A percentile compares a stretch with the other conserved stretches of the same genome.
These are phyloP conservation scores for Rhodotorula taiwanensis DNA, from an alignment of 768 basidiomycete genomes.

Conservation along the genomic window DNA sequence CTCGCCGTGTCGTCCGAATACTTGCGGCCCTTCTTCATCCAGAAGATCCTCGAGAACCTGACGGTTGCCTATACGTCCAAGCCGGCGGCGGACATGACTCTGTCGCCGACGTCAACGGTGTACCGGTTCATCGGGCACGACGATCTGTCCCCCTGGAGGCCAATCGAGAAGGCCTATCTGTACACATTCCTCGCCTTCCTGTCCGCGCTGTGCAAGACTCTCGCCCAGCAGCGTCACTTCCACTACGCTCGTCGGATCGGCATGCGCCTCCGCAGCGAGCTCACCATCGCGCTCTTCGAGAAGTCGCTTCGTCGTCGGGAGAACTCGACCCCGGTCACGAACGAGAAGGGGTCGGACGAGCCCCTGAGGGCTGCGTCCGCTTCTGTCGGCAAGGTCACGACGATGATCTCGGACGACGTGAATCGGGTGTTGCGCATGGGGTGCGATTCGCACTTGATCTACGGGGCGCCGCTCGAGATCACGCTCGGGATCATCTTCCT, in stretches of 20 bases:
- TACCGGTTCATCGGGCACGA: neutral
- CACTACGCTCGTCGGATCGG: constrained; percentile 33
- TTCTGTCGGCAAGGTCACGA: constrained; percentile 32
- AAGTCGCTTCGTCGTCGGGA: constrained; percentile 32
- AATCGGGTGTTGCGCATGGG: constrained; percentile 44
- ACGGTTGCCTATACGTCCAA: neutral
- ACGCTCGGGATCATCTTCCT: constrained; percentile 22
- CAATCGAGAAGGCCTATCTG: constrained; percentile 32
- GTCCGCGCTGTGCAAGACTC: constrained; percentile 14
- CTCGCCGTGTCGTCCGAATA: constrained; percentile 27
- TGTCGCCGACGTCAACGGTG: neutral
- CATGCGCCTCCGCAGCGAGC: constrained; percentile 27
- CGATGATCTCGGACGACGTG: constrained; percentile 52
- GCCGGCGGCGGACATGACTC: neutral
- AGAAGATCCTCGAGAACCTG: constrained; percentile 30
- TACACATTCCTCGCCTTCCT: constrained; percentile 30
- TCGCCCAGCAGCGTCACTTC: constrained; percentile 36
- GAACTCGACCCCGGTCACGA: neutral
- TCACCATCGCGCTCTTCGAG: constrained; percentile 30
- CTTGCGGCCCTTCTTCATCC: constrained; percentile 28
- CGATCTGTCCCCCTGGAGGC: neutral
- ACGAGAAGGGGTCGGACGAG: constrained; percentile 6
- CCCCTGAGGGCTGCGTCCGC: constrained; percentile 31
- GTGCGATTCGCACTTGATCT: constrained; percentile 33
- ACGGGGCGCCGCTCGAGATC: constrained; percentile 35